A percentile compares a stretch with the other conserved stretches of the same genome.
These are phyloP conservation scores for Boletus sp. DNA, from an alignment of 1,284 basidiomycete genomes.

Conservation along the genomic window DNA sequence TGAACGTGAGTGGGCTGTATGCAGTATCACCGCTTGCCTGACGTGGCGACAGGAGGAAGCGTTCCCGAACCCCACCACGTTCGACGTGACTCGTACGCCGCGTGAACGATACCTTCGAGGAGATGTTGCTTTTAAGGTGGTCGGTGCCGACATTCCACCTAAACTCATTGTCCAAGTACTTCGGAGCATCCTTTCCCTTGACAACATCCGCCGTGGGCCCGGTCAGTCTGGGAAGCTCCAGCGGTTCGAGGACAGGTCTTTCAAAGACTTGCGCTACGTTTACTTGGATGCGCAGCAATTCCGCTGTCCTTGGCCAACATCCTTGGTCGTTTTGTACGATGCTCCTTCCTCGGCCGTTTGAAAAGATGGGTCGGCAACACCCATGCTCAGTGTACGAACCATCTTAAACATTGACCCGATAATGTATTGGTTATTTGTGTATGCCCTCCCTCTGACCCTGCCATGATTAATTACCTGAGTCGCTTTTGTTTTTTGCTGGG, in stretches of 20 bases:
- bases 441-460: neutral
- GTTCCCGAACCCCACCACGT: conserved; percentile 46
- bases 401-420: neutral
- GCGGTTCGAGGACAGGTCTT: conserved; percentile 35
- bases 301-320: conserved; percentile 49
- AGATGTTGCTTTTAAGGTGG: conserved; percentile 52
- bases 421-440: conserved; percentile 10
- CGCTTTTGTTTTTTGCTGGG: no score
- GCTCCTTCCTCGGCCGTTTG: conserved; percentile 17
- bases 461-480: no score
- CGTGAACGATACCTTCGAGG: conserved; percentile 48
- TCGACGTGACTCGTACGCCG: conserved; percentile 45
- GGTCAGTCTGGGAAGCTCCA: conserved; percentile 51
- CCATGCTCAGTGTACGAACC: neutral
- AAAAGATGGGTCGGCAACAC: neutral
- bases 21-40: neutral
- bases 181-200: conserved; percentile 46
- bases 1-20: conserved; percentile 40
- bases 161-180: conserved; percentile 51
- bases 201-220: conserved; percentile 50
- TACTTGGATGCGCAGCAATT: conserved; percentile 46
- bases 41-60: conserved; percentile 37
- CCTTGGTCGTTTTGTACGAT: conserved; percentile 44
- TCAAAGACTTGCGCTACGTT: conserved; percentile 36
- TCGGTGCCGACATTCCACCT: conserved; percentile 54